A percentile compares a stretch with the other conserved stretches of the same genome.
Conservation (phyloP, 2,329 filamentous ascomycete genomes). For the Rutstroemia sp. region DNA sequence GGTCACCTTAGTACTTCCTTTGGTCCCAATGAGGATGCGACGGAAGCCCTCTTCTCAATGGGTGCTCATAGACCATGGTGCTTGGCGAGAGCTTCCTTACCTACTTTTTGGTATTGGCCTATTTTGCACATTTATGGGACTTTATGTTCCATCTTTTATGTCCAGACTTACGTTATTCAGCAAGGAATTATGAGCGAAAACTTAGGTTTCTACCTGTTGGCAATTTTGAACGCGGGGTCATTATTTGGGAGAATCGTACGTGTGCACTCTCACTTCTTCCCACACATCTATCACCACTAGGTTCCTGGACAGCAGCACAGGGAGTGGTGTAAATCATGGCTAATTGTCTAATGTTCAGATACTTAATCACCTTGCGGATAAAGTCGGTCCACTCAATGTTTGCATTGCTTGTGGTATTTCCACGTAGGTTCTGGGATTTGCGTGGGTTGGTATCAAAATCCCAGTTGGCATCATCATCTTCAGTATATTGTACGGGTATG, state of each 20-base stretch:
- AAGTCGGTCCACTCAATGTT: too few species aligned
- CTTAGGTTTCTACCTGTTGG: conserved; percentile 8
- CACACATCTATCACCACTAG: too few species aligned
- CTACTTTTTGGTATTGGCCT: background rate
- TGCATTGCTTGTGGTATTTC: too few species aligned
- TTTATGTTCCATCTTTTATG: conserved; percentile 4
- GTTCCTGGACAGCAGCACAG: too few species aligned
- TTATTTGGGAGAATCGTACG: conserved; percentile 13
- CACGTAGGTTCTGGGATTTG: too few species aligned
- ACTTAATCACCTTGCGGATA: too few species aligned
- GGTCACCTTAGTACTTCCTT: background rate
- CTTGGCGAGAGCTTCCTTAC: conserved; percentile 1
- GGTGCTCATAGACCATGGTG: background rate
- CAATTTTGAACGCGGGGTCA: conserved; percentile 11
- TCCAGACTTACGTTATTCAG: background rate
- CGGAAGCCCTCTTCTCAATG: background rate
- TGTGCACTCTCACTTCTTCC: background rate
- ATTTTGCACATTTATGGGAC: background rate
- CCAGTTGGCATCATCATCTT: too few species aligned
- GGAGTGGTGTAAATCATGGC: too few species aligned
- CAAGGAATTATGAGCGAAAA: background rate
- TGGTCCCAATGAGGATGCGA: background rate
- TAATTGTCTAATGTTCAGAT: too few species aligned
- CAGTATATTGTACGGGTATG: too few species aligned
- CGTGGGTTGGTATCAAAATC: too few species aligned